phyloP scores from a whole-genome alignment of 441 rosid species.

The Euphorbia schlechtendalii region DNA sequence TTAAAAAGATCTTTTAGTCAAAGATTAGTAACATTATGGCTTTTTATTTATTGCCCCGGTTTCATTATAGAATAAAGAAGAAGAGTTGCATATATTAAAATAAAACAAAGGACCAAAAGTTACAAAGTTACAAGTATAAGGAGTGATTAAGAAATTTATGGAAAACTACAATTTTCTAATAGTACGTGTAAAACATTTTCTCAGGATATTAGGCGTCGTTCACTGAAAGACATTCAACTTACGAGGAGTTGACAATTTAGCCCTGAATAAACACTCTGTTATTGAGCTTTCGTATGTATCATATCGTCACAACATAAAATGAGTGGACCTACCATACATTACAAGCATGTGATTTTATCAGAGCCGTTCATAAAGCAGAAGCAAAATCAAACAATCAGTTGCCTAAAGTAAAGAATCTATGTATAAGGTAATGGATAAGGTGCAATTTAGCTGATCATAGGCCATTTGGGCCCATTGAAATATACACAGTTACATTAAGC shows the following conservation, averaged over 20 bases:
- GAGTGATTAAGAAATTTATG: no score
- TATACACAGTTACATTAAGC: background rate
- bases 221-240: background rate
- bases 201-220: background rate
- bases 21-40: no score
- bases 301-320: background rate
- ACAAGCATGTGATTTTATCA: background rate
- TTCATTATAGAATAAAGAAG: no score
- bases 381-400: background rate
- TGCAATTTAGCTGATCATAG: background rate
- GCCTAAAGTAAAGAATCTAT: no score
- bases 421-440: constrained; percentile 5
- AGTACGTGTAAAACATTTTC: background rate
- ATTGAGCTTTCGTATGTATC: background rate
- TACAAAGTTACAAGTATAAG: no score
- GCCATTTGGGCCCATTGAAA: background rate
- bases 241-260: background rate
- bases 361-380: background rate
- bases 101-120: no score
- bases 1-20: no score
- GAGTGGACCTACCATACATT: background rate
- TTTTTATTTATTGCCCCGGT: no score
- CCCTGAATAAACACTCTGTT: background rate
- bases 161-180: background rate
- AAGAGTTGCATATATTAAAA: no score